Evolutionary conservation across 768 basidiomycete species (phyloP), one percentile per base, ranked within the genome.

Genomic region (Xerocomellus chrysenteron): DNA sequence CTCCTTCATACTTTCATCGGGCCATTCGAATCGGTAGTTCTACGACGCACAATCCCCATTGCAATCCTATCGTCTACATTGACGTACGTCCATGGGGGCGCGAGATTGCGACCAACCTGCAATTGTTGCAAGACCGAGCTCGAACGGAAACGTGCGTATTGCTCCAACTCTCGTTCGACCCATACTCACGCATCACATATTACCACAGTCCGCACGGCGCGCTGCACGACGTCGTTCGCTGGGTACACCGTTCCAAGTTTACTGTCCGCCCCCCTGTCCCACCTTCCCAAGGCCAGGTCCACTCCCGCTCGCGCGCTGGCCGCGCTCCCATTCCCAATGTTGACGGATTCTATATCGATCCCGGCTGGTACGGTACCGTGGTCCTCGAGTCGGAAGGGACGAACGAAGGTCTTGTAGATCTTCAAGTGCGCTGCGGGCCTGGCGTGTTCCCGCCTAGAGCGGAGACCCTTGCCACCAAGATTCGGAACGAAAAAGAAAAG

Each of bases 1-100:
- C 92, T 17, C 92, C 92, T 1, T 92, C 92, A 21, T 93, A 93
- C 73, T 94, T 93, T 77, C 90, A 94, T 69, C 84, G 88, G 39
- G 88, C 92, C 43, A 84, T 94, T 54, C 82, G 90, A 19, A 86
- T 84, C 0, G 70, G 68, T n/a, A 58, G 62, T 36, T 65, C 62
- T 49, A 52, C 63, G 28, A 45, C 56, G 30, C 60, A 65, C 45
- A 82, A 84, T 16, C 69, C 79, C 16, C 74, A 76, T 14, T 79
- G 77, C 21, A 86, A 87, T 63, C 85, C 82, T 0, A 78, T 93
- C 39, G 80, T 80, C 16, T 85, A 90, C 67, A 71, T 94, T 56
- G 89, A 94, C 71, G 71, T 94, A 32, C 74, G 79, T 28, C 87
- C 88, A 2, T 93, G 91, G 89, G 88, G 84, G 3, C 83, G 83